Evolutionary conservation across 108 stramenopile species (phyloP).

Genomic region (Nitzschia sp.): DNA sequence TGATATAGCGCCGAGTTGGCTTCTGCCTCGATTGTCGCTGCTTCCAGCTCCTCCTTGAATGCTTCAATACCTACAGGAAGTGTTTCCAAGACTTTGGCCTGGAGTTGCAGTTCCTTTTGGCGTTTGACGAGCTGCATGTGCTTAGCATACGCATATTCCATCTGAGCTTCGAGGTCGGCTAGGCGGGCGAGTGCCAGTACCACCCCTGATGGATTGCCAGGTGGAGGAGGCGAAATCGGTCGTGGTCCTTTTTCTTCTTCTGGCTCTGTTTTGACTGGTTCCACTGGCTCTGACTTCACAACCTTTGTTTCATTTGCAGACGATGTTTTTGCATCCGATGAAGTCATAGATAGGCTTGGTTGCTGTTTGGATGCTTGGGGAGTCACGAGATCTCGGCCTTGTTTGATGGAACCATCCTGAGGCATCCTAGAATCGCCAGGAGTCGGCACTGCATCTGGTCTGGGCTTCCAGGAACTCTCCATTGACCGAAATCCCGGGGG

Average conservation of each 20-base stretch:
- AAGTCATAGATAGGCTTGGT: too few species aligned
- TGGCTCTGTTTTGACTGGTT: not conserved
- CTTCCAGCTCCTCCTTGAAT: constrained; percentile 45
- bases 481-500: not conserved
- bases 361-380: too few species aligned
- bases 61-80: constrained; percentile 58
- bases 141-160: constrained; percentile 60
- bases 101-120: constrained; percentile 32
- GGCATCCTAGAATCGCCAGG: not conserved
- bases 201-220: constrained; percentile 39
- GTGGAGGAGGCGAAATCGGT: constrained; percentile 36
- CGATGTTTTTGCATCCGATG: too few species aligned
- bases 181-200: constrained; percentile 42
- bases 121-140: constrained; percentile 39
- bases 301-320: not conserved
- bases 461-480: not conserved
- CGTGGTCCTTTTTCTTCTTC: constrained; percentile 3
- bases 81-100: constrained; percentile 35
- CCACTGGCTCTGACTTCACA: not conserved
- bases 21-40: not conserved
- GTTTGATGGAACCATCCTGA: too few species aligned
- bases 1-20: too few species aligned
- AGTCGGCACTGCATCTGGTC: not conserved
- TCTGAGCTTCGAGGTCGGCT: constrained; percentile 48
- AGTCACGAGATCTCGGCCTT: too few species aligned